A percentile compares a stretch with the other conserved stretches of the same genome.
These are phyloP conservation scores for Zea luxurians DNA, from an alignment of 176 grass and related monocot species.

Conservation along the genomic window DNA sequence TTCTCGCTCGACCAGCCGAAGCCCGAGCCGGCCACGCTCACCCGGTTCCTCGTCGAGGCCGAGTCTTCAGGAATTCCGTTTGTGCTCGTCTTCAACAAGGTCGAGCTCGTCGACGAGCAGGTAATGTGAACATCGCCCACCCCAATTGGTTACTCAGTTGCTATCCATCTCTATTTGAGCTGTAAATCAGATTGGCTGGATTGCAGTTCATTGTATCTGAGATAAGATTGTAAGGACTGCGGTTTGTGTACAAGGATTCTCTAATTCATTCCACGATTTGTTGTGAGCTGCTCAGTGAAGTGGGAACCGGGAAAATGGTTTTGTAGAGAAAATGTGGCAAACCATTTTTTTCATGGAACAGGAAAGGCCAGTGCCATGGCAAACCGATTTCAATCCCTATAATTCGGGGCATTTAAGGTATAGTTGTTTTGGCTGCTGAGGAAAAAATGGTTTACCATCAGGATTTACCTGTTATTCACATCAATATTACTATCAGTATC, in stretches of 20 bases:
- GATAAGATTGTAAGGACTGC: background rate
- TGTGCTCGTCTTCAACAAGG: constrained; percentile 77
- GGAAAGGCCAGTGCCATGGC: background rate
- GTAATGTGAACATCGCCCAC: constrained; percentile 23
- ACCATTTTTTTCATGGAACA: background rate
- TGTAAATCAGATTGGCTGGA: background rate
- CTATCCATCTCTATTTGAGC: background rate
- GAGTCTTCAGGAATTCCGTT: constrained; percentile 71
- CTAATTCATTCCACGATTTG: background rate
- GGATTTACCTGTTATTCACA: background rate
- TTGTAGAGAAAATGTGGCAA: background rate
- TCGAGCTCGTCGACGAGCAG: constrained; percentile 74
- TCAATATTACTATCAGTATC: background rate
- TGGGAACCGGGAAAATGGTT: background rate
- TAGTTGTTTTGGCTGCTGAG: background rate
- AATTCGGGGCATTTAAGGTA: background rate
- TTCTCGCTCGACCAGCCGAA: constrained; percentile 79
- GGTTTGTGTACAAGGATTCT: background rate
- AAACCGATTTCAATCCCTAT: background rate
- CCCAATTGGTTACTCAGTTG: background rate
- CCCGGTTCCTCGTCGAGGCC: constrained; percentile 90
- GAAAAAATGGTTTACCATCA: background rate
- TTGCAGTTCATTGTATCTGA: background rate
- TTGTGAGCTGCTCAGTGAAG: background rate
- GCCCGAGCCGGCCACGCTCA: constrained; percentile 77